These are phyloP conservation scores for Rhizopus microsporus DNA, from an alignment of 371 early-diverging fungal genomes.

Conservation along the genomic window DNA sequence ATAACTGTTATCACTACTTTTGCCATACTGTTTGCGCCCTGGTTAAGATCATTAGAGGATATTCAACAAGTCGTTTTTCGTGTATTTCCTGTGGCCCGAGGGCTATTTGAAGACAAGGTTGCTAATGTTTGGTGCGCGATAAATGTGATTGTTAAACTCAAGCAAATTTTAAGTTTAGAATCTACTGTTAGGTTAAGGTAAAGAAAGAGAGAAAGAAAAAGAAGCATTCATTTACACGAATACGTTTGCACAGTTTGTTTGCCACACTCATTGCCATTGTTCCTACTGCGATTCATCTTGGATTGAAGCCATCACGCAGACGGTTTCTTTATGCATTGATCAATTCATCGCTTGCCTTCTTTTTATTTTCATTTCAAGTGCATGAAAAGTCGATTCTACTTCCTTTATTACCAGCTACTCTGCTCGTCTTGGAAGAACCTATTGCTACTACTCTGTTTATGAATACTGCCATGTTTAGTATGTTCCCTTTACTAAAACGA, in stretches of 20 bases:
- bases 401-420: conserved; percentile 74
- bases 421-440: conserved; percentile 68
- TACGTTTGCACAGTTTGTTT: conserved; percentile 49
- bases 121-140: conserved; percentile 96
- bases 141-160: conserved; percentile 82
- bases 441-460: conserved; percentile 66
- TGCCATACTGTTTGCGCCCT: conserved; percentile 68
- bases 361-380: conserved; percentile 94
- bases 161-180: conserved; percentile 60
- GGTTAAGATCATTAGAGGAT: conserved; percentile 62
- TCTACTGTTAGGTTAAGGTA: conserved; percentile 74
- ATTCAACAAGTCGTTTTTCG: conserved; percentile 80
- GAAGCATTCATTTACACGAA: neutral
- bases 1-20: conserved; percentile 73
- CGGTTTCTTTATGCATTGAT: conserved; percentile 71
- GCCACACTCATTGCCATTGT: conserved; percentile 70
- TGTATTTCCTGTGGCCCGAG: conserved; percentile 92
- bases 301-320: conserved; percentile 49
- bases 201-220: neutral
- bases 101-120: conserved; percentile 97
- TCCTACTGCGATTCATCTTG: conserved; percentile 68
- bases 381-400: conserved; percentile 96
- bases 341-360: conserved; percentile 84
- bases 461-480: conserved; percentile 86
- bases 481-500: conserved; percentile 82